Conservation (phyloP, 352 stramenopile species). For the Blastocystis sp. region DNA sequence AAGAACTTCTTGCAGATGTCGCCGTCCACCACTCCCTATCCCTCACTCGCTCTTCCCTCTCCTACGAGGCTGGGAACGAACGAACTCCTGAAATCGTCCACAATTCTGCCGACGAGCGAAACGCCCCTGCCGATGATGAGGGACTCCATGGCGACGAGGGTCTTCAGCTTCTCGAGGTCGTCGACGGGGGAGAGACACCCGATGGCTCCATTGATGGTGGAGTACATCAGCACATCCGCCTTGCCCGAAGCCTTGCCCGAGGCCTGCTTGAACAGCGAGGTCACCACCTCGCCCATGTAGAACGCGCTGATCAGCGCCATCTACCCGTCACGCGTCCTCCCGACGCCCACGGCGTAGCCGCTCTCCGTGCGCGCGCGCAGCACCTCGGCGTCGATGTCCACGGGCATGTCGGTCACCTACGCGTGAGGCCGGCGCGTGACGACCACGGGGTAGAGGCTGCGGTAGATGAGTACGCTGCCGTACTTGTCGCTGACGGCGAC, state of each 20-base stretch:
- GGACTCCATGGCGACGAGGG: conserved; percentile 23
- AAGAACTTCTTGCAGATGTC: conserved; percentile 43
- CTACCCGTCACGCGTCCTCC: background rate
- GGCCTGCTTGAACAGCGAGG: conserved; percentile 43
- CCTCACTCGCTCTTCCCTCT: background rate
- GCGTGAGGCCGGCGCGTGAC: background rate
- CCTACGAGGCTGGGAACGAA: conserved; percentile 29
- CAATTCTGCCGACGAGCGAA: conserved; percentile 11
- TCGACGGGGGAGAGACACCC: conserved; percentile 22
- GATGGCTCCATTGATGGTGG: conserved; percentile 48
- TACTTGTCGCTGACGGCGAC: conserved; percentile 69
- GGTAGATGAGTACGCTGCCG: conserved; percentile 43
- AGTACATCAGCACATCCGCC: conserved; percentile 52
- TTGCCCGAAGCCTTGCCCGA: background rate
- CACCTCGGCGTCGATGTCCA: background rate
- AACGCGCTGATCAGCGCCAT: conserved; percentile 35
- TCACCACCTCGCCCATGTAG: conserved; percentile 37
- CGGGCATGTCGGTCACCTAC: conserved; percentile 15
- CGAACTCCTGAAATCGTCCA: conserved; percentile 47
- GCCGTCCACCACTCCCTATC: conserved; percentile 37
- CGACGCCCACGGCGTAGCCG: background rate
- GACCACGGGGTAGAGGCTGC: conserved; percentile 27
- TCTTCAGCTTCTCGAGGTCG: conserved; percentile 36
- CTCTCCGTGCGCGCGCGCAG: background rate
- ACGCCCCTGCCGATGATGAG: conserved; percentile 37